Evolutionary conservation across 805 yeast species (phyloP), one percentile per base, ranked within the genome.

Genomic region (Ogataea corticis): DNA sequence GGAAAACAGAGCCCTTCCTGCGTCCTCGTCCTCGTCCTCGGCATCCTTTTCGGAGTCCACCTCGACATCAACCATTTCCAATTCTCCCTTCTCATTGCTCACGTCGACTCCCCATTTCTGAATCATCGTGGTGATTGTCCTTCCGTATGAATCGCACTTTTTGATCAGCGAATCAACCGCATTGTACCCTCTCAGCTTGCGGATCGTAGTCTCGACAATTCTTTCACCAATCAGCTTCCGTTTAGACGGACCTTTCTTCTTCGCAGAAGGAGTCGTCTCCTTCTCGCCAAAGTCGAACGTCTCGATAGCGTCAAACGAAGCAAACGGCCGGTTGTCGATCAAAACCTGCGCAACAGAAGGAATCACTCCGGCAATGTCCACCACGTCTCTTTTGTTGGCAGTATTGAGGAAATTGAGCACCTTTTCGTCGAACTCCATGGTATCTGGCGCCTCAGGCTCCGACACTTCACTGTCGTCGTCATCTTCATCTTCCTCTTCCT

Each of bases 131-230:
- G 89, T 74, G 46, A 94, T 89, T 7, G 72, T 63, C 13, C 75
- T 71, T 45, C 97, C 96, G 53, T 86, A 83, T 14, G 79, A 77
- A 9, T 90, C 81, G 69, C 99, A 94, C 54, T 82, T 79, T 48
- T 81, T 81, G 50, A 94, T 88, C 53, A 94, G 71, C n/a, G 95
- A 85, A 56, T 92, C 98, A 35, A 94, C 96, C 0, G 99, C 98
- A 50, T 83, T 84, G 63, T 94, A 94, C 4, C 98, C 98, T 57
- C 82, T 80, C 51, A 94, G 72, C 13, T 89, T 84, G 51, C 76
- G 70, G 38, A 78, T 77, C 4, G 91, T 77, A 32, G 79, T 83
- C 52, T 85, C 92, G 17, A 89, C 77, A 39, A 88, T 74, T 58
- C 80, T 78, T 55, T 85, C 85, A 10, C 97, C 96, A 37, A 80